Conservation (phyloP, 2,329 filamentous ascomycete species). For the Alternaria atra region DNA sequence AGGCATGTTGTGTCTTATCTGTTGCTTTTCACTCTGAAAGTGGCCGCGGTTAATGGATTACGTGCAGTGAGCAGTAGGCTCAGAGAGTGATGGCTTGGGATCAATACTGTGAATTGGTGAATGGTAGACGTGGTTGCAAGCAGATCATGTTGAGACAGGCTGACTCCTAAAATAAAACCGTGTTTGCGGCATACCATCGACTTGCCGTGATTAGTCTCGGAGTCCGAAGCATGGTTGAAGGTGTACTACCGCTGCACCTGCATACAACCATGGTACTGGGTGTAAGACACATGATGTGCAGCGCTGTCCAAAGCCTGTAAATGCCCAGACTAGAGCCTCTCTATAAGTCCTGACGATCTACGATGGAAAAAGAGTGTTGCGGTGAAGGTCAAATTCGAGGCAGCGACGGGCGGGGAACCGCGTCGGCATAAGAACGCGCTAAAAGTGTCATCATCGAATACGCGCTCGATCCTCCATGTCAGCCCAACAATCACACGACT, state of each 20-base stretch:
- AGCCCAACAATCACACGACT: neutral
- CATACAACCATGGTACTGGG: neutral
- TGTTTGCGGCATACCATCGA: neutral
- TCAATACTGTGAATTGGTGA: neutral
- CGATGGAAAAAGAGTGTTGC: constrained; percentile 4
- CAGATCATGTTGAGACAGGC: neutral
- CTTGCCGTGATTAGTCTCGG: constrained; percentile 3
- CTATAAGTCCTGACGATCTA: neutral
- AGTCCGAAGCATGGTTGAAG: constrained; percentile 5
- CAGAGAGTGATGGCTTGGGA: neutral
- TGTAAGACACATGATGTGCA: neutral
- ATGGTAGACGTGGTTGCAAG: neutral
- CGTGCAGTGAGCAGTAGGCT: neutral
- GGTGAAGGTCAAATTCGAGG: neutral
- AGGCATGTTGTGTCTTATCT: constrained; percentile 4
- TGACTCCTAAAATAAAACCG: constrained; percentile 1
- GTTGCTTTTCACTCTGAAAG: neutral
- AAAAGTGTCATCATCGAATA: neutral
- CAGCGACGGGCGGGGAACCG: constrained; percentile 13
- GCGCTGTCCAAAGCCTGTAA: neutral
- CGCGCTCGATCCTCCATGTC: neutral
- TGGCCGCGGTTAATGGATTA: neutral
- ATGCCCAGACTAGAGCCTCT: neutral
- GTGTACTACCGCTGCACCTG: constrained; percentile 2
- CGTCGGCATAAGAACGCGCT: constrained; percentile 5